Evolutionary conservation across 805 yeast genomes (phyloP).

Genomic region (Suhomyces sp.): DNA sequence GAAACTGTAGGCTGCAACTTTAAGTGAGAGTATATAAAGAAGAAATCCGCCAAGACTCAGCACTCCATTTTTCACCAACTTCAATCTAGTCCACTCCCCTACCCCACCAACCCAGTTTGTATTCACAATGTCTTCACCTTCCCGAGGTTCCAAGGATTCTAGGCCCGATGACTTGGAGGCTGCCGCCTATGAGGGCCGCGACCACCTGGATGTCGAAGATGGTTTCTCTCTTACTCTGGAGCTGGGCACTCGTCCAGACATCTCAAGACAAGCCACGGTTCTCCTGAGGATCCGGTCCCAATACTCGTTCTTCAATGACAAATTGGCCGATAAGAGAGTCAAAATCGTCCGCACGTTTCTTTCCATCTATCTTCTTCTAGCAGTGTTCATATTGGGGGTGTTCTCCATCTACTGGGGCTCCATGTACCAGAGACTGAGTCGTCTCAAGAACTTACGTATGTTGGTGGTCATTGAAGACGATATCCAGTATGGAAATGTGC

Average conservation of each 20-base stretch:
- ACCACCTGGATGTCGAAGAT: not conserved
- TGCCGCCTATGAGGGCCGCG: not conserved
- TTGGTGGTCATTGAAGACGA: slow-evolving; percentile 40
- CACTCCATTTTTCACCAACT: too few relatives aligned
- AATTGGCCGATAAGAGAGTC: slow-evolving; percentile 21
- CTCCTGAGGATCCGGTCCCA: not conserved
- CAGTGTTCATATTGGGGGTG: slow-evolving; percentile 26
- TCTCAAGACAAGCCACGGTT: not conserved
- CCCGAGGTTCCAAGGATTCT: not conserved
- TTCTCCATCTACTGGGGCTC: slow-evolving; percentile 46
- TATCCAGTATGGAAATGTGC: slow-evolving; percentile 16
- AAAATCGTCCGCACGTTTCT: slow-evolving; percentile 19
- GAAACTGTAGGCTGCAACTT: too few relatives aligned
- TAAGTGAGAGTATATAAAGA: too few relatives aligned
- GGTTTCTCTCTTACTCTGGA: too few relatives aligned
- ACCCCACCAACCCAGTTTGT: too few relatives aligned
- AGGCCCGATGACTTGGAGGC: not conserved
- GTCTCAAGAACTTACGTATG: slow-evolving; percentile 33
- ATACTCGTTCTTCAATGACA: slow-evolving; percentile 33
- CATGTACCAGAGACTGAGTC: slow-evolving; percentile 24
- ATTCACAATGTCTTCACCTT: too few relatives aligned
- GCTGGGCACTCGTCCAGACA: not conserved
- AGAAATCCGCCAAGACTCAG: too few relatives aligned
- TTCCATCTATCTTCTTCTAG: slow-evolving; percentile 25
- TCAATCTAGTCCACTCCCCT: too few relatives aligned